Conservation (phyloP, 2,329 filamentous ascomycete species). For the Penicillium sp. region DNA sequence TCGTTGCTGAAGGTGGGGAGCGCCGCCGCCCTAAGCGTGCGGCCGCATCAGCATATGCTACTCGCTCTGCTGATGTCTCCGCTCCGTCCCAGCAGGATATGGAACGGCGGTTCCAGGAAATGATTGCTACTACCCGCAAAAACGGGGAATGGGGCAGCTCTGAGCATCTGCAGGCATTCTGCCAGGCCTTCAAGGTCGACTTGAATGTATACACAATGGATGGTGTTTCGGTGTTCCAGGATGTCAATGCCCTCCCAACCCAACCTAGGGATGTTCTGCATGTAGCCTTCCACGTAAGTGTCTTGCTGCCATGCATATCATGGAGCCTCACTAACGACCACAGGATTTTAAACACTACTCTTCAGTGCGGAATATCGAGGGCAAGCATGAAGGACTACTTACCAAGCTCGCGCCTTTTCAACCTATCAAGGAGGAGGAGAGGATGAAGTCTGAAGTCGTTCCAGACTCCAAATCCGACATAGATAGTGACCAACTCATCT, state of each 20-base stretch:
- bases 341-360: conserved; percentile 66
- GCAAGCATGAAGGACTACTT: conserved; percentile 54
- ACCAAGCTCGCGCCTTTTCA: conserved; percentile 41
- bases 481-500: too few species aligned
- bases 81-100: conserved; percentile 51
- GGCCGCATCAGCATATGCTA: conserved; percentile 43
- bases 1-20: conserved; percentile 54
- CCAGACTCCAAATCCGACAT: neutral
- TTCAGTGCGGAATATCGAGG: conserved; percentile 59
- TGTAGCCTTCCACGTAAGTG: conserved; percentile 62
- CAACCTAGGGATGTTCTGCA: conserved; percentile 46
- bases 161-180: conserved; percentile 65
- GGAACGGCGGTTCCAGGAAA: conserved; percentile 56
- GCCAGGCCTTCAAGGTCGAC: conserved; percentile 58
- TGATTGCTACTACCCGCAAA: conserved; percentile 59
- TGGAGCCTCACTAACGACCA: conserved; percentile 13
- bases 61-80: conserved; percentile 42
- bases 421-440: neutral
- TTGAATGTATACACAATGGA: conserved; percentile 57
- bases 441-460: conserved; percentile 14
- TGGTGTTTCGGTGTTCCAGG: conserved; percentile 44
- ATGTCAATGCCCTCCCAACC: conserved; percentile 39
- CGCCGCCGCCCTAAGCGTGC: conserved; percentile 57
- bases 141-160: conserved; percentile 64
- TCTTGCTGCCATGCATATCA: neutral